Conservation (phyloP, 1,284 basidiomycete species). For the Kwoniella shivajii region DNA sequence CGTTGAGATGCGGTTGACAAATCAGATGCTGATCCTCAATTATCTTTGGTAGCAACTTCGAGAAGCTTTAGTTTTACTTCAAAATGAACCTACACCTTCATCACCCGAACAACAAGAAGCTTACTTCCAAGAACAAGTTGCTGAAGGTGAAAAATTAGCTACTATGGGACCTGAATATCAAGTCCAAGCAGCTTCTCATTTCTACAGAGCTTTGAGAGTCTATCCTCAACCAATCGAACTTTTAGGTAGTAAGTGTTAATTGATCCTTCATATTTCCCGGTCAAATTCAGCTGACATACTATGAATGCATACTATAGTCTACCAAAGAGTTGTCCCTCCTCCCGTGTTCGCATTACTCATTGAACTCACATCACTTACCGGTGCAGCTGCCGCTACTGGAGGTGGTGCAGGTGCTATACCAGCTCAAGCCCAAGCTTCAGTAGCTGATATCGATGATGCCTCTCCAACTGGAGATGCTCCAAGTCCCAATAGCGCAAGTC, state of each 20-base stretch:
- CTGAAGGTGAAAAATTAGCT: conserved; percentile 81
- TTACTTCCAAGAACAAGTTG: conserved; percentile 89
- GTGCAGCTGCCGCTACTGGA: conserved; percentile 7
- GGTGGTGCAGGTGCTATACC: conserved; percentile 10
- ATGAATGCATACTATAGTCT: conserved; percentile 58
- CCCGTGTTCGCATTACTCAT: conserved; percentile 88
- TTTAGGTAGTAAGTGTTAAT: conserved; percentile 62
- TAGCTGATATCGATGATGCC: conserved; percentile 38
- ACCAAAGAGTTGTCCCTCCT: conserved; percentile 86
- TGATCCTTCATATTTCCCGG: neutral
- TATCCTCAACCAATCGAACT: conserved; percentile 93
- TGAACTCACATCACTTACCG: conserved; percentile 61
- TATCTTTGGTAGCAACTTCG: conserved; percentile 54
- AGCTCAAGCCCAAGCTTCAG: conserved; percentile 18
- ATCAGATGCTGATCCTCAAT: too few species aligned
- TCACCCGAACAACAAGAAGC: conserved; percentile 74
- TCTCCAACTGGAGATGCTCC: conserved; percentile 12
- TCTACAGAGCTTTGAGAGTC: conserved; percentile 90
- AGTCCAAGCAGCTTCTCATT: conserved; percentile 80
- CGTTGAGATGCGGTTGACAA: neutral
- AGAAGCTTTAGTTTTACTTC: conserved; percentile 34
- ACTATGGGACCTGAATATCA: conserved; percentile 73
- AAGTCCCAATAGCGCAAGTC: conserved; percentile 23
- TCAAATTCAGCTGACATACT: neutral
- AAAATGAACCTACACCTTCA: conserved; percentile 60